Evolutionary conservation across 352 stramenopile species (phyloP).

Genomic region (Phytophthora megakarya): DNA sequence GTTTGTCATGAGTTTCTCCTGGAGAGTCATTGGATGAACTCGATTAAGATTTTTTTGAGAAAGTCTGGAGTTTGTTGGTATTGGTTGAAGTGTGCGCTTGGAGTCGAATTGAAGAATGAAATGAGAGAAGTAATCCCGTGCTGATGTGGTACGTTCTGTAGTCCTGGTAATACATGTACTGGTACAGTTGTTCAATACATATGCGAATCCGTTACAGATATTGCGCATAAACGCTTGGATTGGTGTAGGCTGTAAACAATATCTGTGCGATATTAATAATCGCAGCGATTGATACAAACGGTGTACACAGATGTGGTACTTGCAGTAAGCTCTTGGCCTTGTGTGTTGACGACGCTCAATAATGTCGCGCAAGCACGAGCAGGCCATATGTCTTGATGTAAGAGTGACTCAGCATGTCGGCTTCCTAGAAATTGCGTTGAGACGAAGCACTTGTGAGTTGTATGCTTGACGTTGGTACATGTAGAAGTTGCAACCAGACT

Average conservation of each 20-base stretch:
- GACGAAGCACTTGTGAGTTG: background rate
- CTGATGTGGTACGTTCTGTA: too few relatives aligned
- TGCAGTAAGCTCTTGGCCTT: background rate
- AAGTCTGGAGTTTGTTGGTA: background rate
- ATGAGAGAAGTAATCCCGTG: background rate
- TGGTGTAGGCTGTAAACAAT: background rate
- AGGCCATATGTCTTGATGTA: too few relatives aligned
- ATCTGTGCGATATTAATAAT: too few relatives aligned
- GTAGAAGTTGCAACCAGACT: too few relatives aligned
- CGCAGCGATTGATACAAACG: background rate
- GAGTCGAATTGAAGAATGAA: slow-evolving; percentile 12
- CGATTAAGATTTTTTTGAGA: background rate
- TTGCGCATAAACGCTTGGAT: background rate
- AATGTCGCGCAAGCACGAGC: too few relatives aligned
- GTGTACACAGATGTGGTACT: too few relatives aligned
- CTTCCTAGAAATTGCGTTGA: background rate
- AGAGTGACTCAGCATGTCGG: background rate
- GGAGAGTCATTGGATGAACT: slow-evolving; percentile 5
- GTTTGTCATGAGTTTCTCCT: slow-evolving; percentile 14
- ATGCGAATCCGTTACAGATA: too few relatives aligned
- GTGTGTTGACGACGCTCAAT: background rate
- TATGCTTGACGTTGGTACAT: too few relatives aligned
- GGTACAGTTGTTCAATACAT: too few relatives aligned
- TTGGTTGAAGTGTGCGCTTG: slow-evolving; percentile 3
- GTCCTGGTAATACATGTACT: too few relatives aligned